phyloP scores from a whole-genome alignment of 78 protist genomes.

The Dictyostelium capitatum region DNA sequence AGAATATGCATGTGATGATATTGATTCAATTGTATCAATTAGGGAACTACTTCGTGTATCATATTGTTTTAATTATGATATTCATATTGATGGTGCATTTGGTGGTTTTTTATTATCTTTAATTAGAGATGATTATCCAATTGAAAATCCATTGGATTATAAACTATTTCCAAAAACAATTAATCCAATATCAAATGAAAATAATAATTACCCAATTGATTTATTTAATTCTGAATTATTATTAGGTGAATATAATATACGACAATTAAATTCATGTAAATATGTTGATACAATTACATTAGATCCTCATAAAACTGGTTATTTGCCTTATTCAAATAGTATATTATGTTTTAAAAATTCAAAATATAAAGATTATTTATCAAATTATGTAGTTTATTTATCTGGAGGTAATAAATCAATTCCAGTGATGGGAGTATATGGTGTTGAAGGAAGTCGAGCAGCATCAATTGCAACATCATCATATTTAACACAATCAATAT shows the following conservation, averaged over 20 bases:
- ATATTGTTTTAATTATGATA: background rate
- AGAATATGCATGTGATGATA: background rate
- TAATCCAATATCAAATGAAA: background rate
- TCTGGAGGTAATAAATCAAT: background rate
- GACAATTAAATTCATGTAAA: background rate
- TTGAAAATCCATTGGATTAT: background rate
- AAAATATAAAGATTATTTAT: background rate
- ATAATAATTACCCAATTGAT: no score
- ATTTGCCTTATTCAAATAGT: background rate
- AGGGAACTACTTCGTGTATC: background rate
- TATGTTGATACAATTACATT: background rate
- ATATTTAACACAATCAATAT: background rate
- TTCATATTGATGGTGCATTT: constrained; percentile 19
- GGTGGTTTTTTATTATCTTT: constrained; percentile 3
- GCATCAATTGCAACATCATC: background rate
- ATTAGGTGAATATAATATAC: background rate
- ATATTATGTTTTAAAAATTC: background rate
- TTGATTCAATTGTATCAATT: background rate
- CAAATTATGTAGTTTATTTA: background rate
- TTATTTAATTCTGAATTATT: background rate
- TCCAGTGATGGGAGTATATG: background rate
- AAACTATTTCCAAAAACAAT: background rate
- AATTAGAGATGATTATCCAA: background rate
- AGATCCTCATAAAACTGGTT: constrained; percentile 13
- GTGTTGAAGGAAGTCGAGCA: background rate